These are phyloP conservation scores for Xylaria sp. DNA, from an alignment of 495 filamentous ascomycete species.

Conservation along the genomic window DNA sequence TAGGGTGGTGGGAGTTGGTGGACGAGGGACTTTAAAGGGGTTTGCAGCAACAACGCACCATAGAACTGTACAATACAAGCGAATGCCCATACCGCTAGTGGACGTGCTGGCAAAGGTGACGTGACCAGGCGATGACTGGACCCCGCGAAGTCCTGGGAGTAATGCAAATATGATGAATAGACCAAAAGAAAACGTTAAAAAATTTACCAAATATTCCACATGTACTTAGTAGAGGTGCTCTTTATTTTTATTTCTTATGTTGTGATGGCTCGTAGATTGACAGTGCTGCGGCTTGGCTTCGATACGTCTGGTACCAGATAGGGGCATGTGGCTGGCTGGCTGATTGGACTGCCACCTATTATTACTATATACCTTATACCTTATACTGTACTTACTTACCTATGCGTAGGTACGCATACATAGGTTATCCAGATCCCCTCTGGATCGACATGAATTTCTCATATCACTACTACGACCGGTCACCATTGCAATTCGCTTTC, in stretches of 20 bases:
- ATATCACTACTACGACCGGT: neutral
- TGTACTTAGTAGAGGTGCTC: neutral
- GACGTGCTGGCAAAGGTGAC: conserved; percentile 36
- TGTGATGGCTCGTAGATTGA: neutral
- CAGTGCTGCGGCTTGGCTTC: neutral
- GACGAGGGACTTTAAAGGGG: conserved; percentile 35
- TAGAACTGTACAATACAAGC: conserved; percentile 43
- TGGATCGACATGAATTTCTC: neutral
- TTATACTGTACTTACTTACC: too few relatives aligned
- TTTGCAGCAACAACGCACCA: conserved; percentile 34
- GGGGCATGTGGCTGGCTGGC: conserved; percentile 4
- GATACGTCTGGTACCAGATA: neutral
- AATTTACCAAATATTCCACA: neutral
- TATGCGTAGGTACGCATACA: too few relatives aligned
- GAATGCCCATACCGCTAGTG: conserved; percentile 42
- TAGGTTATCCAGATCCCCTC: neutral
- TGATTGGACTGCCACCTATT: conserved; percentile 6
- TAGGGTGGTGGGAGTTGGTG: conserved; percentile 31
- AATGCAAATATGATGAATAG: conserved; percentile 48
- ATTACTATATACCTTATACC: too few relatives aligned
- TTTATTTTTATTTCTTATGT: neutral
- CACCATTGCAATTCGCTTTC: neutral
- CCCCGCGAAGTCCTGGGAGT: conserved; percentile 36
- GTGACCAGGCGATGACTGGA: conserved; percentile 26
- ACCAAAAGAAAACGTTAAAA: conserved; percentile 37